Conservation (phyloP, 2,329 filamentous ascomycete genomes). For the Monosporascus cannonballus region DNA sequence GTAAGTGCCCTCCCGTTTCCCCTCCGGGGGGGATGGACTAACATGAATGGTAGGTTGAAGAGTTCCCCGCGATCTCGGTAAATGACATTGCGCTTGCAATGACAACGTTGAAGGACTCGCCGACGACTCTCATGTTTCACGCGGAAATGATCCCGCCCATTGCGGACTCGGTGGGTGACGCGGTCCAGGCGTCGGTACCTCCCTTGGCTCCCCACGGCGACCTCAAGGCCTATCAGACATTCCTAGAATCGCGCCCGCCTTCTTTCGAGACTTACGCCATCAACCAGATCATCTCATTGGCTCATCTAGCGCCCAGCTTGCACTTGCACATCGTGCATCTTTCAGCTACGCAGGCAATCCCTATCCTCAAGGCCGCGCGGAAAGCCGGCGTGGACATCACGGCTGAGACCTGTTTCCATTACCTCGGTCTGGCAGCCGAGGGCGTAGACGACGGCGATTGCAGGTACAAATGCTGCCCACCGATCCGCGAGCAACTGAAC, state of each 20-base stretch:
- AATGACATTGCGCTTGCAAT: constrained; percentile 76
- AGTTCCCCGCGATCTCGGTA: constrained; percentile 87
- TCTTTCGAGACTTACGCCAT: constrained; percentile 89
- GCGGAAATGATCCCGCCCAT: constrained; percentile 97
- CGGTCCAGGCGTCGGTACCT: constrained; percentile 62
- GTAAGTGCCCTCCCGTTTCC: constrained; percentile 48
- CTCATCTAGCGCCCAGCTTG: constrained; percentile 72
- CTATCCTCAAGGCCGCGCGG: constrained; percentile 69
- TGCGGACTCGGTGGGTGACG: constrained; percentile 70
- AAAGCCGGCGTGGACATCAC: constrained; percentile 75
- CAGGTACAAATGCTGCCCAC: constrained; percentile 90
- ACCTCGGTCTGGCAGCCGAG: constrained; percentile 79
- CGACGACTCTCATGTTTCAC: constrained; percentile 97
- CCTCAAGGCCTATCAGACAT: constrained; percentile 76
- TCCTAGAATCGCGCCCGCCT: constrained; percentile 83
- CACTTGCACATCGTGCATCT: constrained; percentile 92
- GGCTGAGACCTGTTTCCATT: constrained; percentile 94
- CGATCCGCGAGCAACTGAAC: constrained; percentile 76
- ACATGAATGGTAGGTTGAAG: constrained; percentile 61
- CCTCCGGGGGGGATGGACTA: constrained; percentile 2
- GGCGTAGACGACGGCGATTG: constrained; percentile 80
- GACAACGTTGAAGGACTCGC: constrained; percentile 67
- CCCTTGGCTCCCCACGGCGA: constrained; percentile 66
- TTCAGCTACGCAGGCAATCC: constrained; percentile 82
- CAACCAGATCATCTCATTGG: constrained; percentile 75